Evolutionary conservation across 2,329 filamentous ascomycete genomes (phyloP).

Genomic region (Corynespora cassiicola): DNA sequence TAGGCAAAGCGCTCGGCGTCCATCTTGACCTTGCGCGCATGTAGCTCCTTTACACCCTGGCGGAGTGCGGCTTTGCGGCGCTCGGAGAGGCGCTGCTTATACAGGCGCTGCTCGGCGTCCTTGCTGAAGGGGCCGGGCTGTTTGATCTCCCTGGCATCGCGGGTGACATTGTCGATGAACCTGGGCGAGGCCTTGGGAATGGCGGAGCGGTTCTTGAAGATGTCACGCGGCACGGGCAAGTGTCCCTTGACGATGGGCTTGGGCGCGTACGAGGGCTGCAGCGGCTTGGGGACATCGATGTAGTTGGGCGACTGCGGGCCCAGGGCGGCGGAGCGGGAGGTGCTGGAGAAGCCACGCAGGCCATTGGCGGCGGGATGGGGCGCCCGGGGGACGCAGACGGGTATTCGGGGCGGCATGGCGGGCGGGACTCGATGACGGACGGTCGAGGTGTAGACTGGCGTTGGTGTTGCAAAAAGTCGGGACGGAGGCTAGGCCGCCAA

Average conservation of each 20-base stretch:
- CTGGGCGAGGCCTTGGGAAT: constrained; percentile 62
- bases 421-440: background rate
- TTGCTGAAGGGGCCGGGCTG: constrained; percentile 40
- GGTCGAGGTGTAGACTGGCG: too few species aligned
- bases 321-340: constrained; percentile 55
- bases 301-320: constrained; percentile 88
- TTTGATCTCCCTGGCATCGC: constrained; percentile 55
- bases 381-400: constrained; percentile 45
- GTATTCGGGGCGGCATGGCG: constrained; percentile 50
- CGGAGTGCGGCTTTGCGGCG: constrained; percentile 74
- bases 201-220: constrained; percentile 64
- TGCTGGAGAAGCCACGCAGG: constrained; percentile 53
- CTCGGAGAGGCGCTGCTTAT: constrained; percentile 77
- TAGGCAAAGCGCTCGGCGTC: constrained; percentile 27
- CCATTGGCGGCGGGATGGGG: constrained; percentile 17
- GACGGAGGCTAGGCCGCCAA: constrained; percentile 17
- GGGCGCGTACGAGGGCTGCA: constrained; percentile 68
- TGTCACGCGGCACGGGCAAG: constrained; percentile 80
- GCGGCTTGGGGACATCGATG: constrained; percentile 78
- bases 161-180: constrained; percentile 69
- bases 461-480: constrained; percentile 34
- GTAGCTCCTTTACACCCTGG: constrained; percentile 73
- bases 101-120: constrained; percentile 61
- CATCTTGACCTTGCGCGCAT: constrained; percentile 48
- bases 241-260: constrained; percentile 71